Percentiles rank a stretch among this genome's conserved stretches.
Evolutionary conservation across 345 rosid species (phyloP).

Genomic region (Camelina neglecta): DNA sequence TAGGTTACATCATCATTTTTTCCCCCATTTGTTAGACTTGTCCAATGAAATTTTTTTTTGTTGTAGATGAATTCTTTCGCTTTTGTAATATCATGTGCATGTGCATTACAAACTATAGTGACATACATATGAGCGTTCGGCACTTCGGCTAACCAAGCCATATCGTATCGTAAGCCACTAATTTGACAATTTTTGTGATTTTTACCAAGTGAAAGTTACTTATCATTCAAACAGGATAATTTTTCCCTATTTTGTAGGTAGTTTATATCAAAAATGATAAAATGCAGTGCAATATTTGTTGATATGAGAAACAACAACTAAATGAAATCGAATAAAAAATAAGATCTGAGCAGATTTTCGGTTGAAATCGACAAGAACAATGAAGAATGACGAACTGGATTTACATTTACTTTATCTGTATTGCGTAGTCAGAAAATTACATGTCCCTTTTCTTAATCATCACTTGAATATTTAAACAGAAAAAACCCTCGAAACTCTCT

Average conservation of each 20-base stretch:
- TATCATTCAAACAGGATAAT: background rate
- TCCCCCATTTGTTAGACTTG: background rate
- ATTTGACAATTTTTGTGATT: background rate
- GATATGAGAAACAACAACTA: no score
- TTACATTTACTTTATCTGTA: no score
- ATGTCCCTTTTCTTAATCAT: no score
- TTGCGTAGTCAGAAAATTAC: no score
- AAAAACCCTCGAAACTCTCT: no score
- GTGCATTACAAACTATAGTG: background rate
- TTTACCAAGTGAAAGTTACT: background rate
- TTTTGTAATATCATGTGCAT: constrained; percentile 1
- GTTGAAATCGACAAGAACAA: no score
- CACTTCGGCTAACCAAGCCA: background rate
- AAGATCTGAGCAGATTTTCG: no score
- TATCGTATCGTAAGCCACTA: background rate
- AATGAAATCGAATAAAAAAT: no score
- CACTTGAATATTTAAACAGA: no score
- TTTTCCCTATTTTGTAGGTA: background rate
- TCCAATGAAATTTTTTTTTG: background rate
- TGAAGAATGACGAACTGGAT: no score
- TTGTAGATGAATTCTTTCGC: background rate
- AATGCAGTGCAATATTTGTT: no score
- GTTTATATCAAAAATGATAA: background rate
- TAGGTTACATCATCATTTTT: background rate
- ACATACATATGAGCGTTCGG: background rate